These are phyloP conservation scores for Sphaceloma murrayae DNA, from an alignment of 2,329 filamentous ascomycete genomes.

Conservation along the genomic window DNA sequence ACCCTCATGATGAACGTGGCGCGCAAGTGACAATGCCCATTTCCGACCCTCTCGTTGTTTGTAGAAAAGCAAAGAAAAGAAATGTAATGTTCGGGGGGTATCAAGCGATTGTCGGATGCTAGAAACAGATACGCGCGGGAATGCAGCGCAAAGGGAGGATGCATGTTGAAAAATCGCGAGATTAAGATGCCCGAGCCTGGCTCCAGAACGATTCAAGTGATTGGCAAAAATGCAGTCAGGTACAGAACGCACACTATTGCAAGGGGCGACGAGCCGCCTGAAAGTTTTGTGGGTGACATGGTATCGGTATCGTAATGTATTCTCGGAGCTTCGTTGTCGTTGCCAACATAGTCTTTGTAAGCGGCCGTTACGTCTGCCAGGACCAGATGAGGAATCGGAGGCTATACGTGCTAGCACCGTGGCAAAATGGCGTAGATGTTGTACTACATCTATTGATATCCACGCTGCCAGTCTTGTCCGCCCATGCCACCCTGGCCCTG, in stretches of 20 bases:
- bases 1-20: too few relatives aligned
- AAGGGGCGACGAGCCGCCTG: not conserved
- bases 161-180: slow-evolving; percentile 10
- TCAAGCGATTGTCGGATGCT: slow-evolving; percentile 16
- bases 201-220: too few relatives aligned
- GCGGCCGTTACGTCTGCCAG: slow-evolving; percentile 6
- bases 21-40: slow-evolving; percentile 6
- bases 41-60: not conserved
- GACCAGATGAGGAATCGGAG: too few relatives aligned
- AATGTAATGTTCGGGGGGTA: slow-evolving; percentile 1
- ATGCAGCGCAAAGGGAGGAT: slow-evolving; percentile 12
- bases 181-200: too few relatives aligned
- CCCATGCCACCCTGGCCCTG: slow-evolving; percentile 33
- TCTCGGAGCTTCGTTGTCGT: slow-evolving; percentile 7
- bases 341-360: slow-evolving; percentile 13
- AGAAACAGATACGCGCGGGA: slow-evolving; percentile 4
- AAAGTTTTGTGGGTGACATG: not conserved
- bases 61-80: too few relatives aligned
- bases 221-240: too few relatives aligned
- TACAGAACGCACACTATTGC: too few relatives aligned
- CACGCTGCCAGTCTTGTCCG: slow-evolving; percentile 32
- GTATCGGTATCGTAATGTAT: too few relatives aligned
- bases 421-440: not conserved
- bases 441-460: slow-evolving; percentile 20
- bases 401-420: too few relatives aligned